Conservation (phyloP, 805 yeast species). For the Yarrowia sp. region DNA sequence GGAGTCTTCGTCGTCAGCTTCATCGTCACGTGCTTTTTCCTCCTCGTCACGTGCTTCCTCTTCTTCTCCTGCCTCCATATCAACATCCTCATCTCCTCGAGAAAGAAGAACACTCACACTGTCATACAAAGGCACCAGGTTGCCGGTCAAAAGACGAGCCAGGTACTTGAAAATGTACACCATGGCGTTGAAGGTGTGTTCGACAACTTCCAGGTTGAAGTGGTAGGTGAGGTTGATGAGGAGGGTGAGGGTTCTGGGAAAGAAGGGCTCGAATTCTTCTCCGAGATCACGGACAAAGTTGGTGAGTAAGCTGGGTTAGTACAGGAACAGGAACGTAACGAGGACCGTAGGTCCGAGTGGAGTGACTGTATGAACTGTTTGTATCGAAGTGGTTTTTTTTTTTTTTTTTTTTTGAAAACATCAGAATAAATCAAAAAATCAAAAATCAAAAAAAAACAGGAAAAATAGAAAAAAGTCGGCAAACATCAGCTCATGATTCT, state of each 20-base stretch:
- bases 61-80: not conserved
- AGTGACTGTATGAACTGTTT: too few relatives aligned
- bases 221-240: slow-evolving; percentile 50
- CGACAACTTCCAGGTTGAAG: slow-evolving; percentile 48
- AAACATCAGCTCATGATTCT: too few relatives aligned
- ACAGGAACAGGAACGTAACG: too few relatives aligned
- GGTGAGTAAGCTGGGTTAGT: slow-evolving; percentile 47
- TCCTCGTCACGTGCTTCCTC: not conserved
- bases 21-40: not conserved
- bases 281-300: slow-evolving; percentile 92
- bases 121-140: slow-evolving; percentile 66
- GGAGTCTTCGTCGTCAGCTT: too few relatives aligned
- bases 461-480: too few relatives aligned
- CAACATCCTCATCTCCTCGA: slow-evolving; percentile 30
- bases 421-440: too few relatives aligned
- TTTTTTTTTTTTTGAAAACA: too few relatives aligned
- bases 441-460: too few relatives aligned
- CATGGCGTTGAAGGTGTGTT: slow-evolving; percentile 77
- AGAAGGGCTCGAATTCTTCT: slow-evolving; percentile 77
- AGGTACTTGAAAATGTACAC: slow-evolving; percentile 90
- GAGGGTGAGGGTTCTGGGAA: slow-evolving; percentile 49
- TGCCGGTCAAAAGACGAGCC: slow-evolving; percentile 57
- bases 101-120: slow-evolving; percentile 38
- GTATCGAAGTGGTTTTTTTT: too few relatives aligned
- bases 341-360: not conserved